These are phyloP conservation scores for Trichosporon inkin DNA, from an alignment of 1,284 basidiomycete species.

Conservation along the genomic window DNA sequence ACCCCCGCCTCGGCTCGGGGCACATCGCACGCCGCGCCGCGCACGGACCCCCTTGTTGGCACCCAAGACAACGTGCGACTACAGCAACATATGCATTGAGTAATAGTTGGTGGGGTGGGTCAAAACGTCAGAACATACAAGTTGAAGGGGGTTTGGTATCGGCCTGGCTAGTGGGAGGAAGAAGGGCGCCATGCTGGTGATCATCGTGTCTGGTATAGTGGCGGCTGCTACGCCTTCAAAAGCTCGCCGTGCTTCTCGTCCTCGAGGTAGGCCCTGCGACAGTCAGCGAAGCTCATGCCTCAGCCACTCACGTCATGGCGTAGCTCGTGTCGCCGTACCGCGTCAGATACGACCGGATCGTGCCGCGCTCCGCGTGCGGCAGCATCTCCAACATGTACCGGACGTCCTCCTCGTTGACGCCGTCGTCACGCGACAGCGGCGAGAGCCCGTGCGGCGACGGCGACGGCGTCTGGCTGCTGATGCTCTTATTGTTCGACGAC, in stretches of 20 bases:
- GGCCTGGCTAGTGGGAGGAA: background rate
- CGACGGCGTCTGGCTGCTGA: background rate
- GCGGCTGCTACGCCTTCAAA: slow-evolving; percentile 17
- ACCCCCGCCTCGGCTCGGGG: background rate
- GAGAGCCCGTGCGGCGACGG: slow-evolving; percentile 10
- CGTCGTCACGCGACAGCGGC: slow-evolving; percentile 12
- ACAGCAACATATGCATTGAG: background rate
- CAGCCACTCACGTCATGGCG: slow-evolving; percentile 59
- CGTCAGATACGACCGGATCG: slow-evolving; percentile 68
- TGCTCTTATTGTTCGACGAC: background rate
- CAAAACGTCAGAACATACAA: background rate
- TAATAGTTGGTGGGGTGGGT: background rate
- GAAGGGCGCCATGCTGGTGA: background rate
- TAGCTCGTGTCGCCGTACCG: slow-evolving; percentile 68
- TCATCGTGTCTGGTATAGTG: background rate
- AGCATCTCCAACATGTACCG: slow-evolving; percentile 68
- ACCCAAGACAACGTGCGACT: background rate
- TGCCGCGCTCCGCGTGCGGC: slow-evolving; percentile 66
- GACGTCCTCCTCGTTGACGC: slow-evolving; percentile 47
- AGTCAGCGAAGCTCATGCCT: slow-evolving; percentile 3
- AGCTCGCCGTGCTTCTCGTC: slow-evolving; percentile 74
- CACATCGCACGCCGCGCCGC: slow-evolving; percentile 3
- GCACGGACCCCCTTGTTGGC: background rate
- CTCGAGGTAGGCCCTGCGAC: slow-evolving; percentile 67
- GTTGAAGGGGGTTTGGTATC: background rate